Base-by-base conservation (phyloP, 2,329 filamentous ascomycete species). In the Hymenoscyphus infarciens region DNA sequence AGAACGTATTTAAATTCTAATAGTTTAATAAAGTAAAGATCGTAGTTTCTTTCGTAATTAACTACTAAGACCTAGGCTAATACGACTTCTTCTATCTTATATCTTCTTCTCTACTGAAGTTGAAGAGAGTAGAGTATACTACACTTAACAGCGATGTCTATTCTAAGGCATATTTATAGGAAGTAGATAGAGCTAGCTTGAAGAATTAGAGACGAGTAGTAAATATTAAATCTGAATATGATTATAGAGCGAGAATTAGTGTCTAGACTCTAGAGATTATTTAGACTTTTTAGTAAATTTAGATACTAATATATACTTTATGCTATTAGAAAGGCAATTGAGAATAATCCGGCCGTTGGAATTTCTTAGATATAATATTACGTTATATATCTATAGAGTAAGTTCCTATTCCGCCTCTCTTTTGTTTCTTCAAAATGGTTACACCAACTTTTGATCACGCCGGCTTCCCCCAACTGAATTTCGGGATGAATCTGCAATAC, bases 271-370 rank as follows among this genome's bases (percentile, higher is more conserved):
- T 79, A 77, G 77, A 69, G 77, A 15, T 67, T 79, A 5, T 73
- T 77, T 64, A 71, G 75, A 2, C 68, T 80, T 2, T 78, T 79
- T 67, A 74, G 75, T 61, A 76, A 78, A 61, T 76, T 75, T 49
- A 75, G 74, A 5, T 77, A 75, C 76, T 75, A 75, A 57, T 77
- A 79, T 62, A 80, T 77, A 0, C 73, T 77, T 1, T 79, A 75
- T 61, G 77, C 77, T 1, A 73, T 79, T 6, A 76, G 75, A 0
- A 68, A 74, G 19, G 77, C 77, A 1, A 71, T 79, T 66, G 73
- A 78, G 64, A 69, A 75, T 45, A 78, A 79, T 64, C 76, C 76
- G 0, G 70, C 70, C 19, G 77, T 78, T 57, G 77, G 74, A 6
- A 71, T 75, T 59, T 76, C 75, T 4, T 76, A 75, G 76, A 1